These are phyloP conservation scores for Stylonectria norvegica DNA, from an alignment of 2,329 filamentous ascomycete species.

Conservation along the genomic window DNA sequence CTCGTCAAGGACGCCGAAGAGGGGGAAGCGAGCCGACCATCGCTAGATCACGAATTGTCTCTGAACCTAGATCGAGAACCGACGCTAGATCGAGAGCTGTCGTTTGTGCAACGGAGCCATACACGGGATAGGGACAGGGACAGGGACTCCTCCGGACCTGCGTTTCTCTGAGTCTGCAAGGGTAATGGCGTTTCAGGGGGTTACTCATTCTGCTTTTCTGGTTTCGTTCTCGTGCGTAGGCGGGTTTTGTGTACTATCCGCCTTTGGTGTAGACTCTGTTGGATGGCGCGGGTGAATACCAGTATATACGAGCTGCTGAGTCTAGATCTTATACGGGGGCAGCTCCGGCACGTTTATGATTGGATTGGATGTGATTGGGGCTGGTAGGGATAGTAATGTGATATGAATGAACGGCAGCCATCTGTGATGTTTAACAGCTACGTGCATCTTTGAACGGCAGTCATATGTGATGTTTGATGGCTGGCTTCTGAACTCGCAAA, in stretches of 20 bases:
- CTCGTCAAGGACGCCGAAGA: constrained; percentile 63
- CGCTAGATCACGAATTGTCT: too few species aligned
- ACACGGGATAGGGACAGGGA: not conserved
- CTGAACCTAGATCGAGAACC: too few species aligned
- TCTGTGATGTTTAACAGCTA: too few species aligned
- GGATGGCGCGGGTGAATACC: not conserved
- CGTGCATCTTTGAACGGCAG: too few species aligned
- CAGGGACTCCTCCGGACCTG: constrained; percentile 1
- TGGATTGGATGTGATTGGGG: not conserved
- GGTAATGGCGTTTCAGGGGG: constrained; percentile 18
- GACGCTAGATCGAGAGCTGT: too few species aligned
- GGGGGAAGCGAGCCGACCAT: not conserved
- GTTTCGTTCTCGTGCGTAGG: not conserved
- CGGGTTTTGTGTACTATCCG: not conserved
- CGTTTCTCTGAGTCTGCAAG: constrained; percentile 23
- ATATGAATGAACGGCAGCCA: too few species aligned
- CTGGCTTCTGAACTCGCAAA: too few species aligned
- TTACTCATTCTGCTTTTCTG: not conserved
- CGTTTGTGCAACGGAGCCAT: too few species aligned
- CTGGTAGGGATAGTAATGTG: not conserved
- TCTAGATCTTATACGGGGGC: not conserved
- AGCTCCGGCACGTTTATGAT: not conserved
- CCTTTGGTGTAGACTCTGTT: not conserved
- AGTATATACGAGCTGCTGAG: not conserved
- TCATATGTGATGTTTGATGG: too few species aligned